phyloP scores from a whole-genome alignment of 768 basidiomycete species.

The Termitomyces heimii region DNA sequence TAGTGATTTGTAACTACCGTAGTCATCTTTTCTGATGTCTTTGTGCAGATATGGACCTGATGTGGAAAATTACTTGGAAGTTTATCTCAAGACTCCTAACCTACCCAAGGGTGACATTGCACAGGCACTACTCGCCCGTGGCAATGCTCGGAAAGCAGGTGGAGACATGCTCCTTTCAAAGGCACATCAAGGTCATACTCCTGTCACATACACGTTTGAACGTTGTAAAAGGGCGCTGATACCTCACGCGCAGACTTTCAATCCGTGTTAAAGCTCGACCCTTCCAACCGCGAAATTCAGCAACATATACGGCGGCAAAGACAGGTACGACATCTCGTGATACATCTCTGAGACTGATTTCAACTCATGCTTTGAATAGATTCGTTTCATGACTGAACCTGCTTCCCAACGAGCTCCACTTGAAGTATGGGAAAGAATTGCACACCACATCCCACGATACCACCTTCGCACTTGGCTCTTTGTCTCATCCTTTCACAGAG shows the following conservation, averaged over 20 bases:
- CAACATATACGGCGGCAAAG: conserved; percentile 41
- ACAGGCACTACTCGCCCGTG: conserved; percentile 52
- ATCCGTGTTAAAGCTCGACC: conserved; percentile 53
- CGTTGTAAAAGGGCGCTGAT: neutral
- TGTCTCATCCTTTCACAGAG: conserved; percentile 56
- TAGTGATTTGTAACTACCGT: conserved; percentile 4
- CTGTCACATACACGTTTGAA: neutral
- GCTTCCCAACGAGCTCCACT: conserved; percentile 56
- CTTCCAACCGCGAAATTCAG: conserved; percentile 50
- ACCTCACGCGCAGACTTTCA: conserved; percentile 42
- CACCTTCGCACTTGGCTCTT: conserved; percentile 68
- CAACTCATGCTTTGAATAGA: conserved; percentile 25
- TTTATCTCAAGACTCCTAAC: conserved; percentile 57
- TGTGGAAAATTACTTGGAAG: conserved; percentile 62
- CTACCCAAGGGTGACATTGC: conserved; percentile 44
- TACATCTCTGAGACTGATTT: neutral
- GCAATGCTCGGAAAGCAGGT: conserved; percentile 48
- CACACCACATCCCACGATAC: conserved; percentile 53
- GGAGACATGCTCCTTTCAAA: conserved; percentile 50
- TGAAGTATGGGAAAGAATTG: conserved; percentile 68
- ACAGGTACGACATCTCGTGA: conserved; percentile 24
- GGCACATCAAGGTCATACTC: conserved; percentile 48
- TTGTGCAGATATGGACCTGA: conserved; percentile 50
- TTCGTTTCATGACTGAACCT: conserved; percentile 47
- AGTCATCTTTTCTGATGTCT: neutral